Evolutionary conservation across 2,329 filamentous ascomycete genomes (phyloP), one percentile per base, ranked within the genome.

Genomic region (Lecanicillium sp.): DNA sequence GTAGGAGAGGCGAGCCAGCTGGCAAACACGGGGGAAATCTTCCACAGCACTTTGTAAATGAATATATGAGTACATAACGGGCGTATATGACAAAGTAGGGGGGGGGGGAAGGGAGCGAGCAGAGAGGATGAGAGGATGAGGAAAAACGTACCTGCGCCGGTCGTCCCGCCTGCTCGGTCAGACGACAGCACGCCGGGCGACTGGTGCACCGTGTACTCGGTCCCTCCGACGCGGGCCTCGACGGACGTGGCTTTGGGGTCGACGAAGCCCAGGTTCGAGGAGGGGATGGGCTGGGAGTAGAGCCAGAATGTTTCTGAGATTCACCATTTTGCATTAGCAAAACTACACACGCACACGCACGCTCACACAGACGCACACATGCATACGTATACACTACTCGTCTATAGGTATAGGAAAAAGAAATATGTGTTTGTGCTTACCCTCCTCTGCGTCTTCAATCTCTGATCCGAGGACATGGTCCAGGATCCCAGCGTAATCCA

Each of bases 251-350:
- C 81, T 54, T 78, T 81, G 14, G 86, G 72, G 63, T 95, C 84
- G 54, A 97, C 70, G 66, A 96, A 93, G 60, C 91, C 93, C 9
- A 97, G 81, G 57, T 90, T 83, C 47, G 82, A 79, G 11, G 85
- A 86, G 0, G 86, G 82, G 21, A 88, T 79, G 15, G 80, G 69
- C 61, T 86, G 82, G 36, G 88, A 84, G 71, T 95, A 96, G 48
- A 96, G 75, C 30, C 90, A 69, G 61, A 95, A 96, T 4, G 88
- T 87, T 70, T 97, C 91, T 95, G 62, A n/a, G n/a, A n/a, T n/a
- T n/a, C n/a, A n/a, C n/a, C n/a, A n/a, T n/a, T n/a, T n/a, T n/a
- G n/a, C n/a, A n/a, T n/a, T n/a, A n/a, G n/a, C n/a, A n/a, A n/a
- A n/a, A n/a, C n/a, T n/a, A n/a, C n/a, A n/a, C n/a, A n/a, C n/a